Evolutionary conservation across 495 filamentous ascomycete species (phyloP).

Genomic region (Pyrenopolyporus hunteri): DNA sequence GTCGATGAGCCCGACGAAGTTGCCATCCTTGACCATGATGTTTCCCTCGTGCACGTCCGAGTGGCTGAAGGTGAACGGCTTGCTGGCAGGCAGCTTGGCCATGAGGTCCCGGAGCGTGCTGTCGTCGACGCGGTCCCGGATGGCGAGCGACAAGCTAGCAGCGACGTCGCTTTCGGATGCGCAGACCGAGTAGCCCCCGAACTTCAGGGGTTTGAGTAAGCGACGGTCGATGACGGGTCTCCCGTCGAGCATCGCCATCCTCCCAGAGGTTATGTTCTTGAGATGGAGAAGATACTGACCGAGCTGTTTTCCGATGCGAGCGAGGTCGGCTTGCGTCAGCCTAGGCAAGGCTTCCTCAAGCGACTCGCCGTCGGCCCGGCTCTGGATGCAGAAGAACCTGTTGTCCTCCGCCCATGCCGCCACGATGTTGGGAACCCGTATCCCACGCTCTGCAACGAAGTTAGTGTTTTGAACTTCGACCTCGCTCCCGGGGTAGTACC

Average conservation of each 20-base stretch:
- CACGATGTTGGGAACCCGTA: not conserved
- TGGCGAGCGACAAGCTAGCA: not conserved
- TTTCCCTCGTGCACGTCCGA: conserved; percentile 9
- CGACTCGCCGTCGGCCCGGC: not conserved
- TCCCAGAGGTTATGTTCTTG: not conserved
- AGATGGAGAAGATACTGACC: conserved; percentile 3
- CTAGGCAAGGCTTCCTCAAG: not conserved
- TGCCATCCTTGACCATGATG: conserved; percentile 18
- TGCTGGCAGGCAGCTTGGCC: conserved; percentile 13
- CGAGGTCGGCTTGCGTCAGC: not conserved
- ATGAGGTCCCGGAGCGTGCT: conserved; percentile 1
- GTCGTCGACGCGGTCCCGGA: not conserved
- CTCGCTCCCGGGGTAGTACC: not conserved
- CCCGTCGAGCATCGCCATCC: conserved; percentile 7
- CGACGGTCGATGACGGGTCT: not conserved
- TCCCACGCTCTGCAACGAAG: not conserved
- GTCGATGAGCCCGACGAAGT: conserved; percentile 12
- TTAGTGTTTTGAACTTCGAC: conserved; percentile 3
- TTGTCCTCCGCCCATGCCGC: not conserved
- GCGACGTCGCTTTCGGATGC: not conserved
- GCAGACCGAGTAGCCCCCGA: not conserved
- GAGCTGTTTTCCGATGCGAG: conserved; percentile 6
- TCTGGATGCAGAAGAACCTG: not conserved
- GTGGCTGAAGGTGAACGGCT: conserved; percentile 19
- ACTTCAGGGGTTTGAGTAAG: not conserved